These are phyloP conservation scores for Euphorbia corollata DNA, from an alignment of 441 rosid genomes.

Conservation along the genomic window DNA sequence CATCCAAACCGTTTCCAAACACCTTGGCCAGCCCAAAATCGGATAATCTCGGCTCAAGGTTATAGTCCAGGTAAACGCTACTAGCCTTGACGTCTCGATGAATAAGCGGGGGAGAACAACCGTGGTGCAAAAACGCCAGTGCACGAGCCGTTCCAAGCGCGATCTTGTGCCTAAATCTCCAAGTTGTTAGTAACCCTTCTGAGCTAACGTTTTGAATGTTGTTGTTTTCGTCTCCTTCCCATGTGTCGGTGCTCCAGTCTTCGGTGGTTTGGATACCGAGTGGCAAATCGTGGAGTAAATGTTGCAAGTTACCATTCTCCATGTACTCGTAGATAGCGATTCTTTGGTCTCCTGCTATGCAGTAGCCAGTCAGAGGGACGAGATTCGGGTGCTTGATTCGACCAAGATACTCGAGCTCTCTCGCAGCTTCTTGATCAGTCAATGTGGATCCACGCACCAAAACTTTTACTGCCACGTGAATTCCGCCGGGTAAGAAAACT, in stretches of 20 bases:
- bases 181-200: slow-evolving; percentile 54
- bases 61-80: slow-evolving; percentile 74
- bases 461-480: slow-evolving; percentile 90
- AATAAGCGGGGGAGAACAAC: slow-evolving; percentile 80
- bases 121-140: slow-evolving; percentile 85
- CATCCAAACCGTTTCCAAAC: slow-evolving; percentile 69
- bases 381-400: slow-evolving; percentile 82
- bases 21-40: slow-evolving; percentile 82
- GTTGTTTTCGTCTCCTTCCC: slow-evolving; percentile 60
- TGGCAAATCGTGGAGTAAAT: slow-evolving; percentile 76
- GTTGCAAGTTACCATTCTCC: slow-evolving; percentile 95
- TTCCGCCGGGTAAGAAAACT: slow-evolving; percentile 87
- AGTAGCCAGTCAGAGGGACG: slow-evolving; percentile 79
- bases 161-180: slow-evolving; percentile 77
- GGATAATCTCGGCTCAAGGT: slow-evolving; percentile 75
- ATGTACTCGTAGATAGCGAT: slow-evolving; percentile 92
- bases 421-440: slow-evolving; percentile 81
- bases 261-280: slow-evolving; percentile 71
- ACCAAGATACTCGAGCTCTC: slow-evolving; percentile 84
- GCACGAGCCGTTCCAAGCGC: slow-evolving; percentile 91
- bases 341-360: slow-evolving; percentile 89
- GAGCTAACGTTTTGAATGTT: slow-evolving; percentile 56
- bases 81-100: slow-evolving; percentile 89
- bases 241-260: slow-evolving; percentile 83
- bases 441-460: slow-evolving; percentile 83